Percentiles rank a stretch among this genome's conserved stretches.
Evolutionary conservation across 805 yeast genomes (phyloP).

Genomic region (Yarrowia porcina): DNA sequence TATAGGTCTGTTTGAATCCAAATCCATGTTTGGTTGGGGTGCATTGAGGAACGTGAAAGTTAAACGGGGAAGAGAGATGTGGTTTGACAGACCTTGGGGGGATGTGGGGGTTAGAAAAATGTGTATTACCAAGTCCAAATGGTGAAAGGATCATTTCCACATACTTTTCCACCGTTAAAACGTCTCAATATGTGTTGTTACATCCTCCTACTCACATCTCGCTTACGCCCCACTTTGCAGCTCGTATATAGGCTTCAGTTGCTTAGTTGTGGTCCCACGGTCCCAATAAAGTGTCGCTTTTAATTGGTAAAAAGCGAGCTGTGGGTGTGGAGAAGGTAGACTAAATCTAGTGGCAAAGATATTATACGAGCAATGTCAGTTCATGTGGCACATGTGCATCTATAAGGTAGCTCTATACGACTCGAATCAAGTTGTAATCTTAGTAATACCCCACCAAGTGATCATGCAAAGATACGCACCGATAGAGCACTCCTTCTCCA

Average conservation of each 20-base stretch:
- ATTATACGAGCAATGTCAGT: background rate
- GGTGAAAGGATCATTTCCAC: no score
- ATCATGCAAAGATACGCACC: background rate
- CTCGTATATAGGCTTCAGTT: background rate
- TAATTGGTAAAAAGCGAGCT: background rate
- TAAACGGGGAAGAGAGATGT: background rate
- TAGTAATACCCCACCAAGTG: background rate
- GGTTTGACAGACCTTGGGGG: background rate
- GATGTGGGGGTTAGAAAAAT: no score
- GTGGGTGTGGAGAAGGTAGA: background rate
- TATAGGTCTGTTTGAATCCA: background rate
- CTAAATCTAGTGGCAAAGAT: background rate
- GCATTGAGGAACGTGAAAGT: background rate
- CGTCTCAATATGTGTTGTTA: no score
- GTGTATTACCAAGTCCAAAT: no score
- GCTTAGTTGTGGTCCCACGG: background rate
- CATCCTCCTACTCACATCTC: no score
- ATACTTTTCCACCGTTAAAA: no score
- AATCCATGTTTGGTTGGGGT: background rate
- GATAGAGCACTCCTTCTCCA: constrained; percentile 1
- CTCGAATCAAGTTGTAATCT: no score
- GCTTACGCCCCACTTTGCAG: background rate
- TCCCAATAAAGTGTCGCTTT: constrained; percentile 12
- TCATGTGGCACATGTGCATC: background rate
- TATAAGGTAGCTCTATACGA: no score